A percentile compares a stretch with the other conserved stretches of the same genome.
phyloP scores from a whole-genome alignment of 495 filamentous ascomycete species.

The Xylaria palmicola region DNA sequence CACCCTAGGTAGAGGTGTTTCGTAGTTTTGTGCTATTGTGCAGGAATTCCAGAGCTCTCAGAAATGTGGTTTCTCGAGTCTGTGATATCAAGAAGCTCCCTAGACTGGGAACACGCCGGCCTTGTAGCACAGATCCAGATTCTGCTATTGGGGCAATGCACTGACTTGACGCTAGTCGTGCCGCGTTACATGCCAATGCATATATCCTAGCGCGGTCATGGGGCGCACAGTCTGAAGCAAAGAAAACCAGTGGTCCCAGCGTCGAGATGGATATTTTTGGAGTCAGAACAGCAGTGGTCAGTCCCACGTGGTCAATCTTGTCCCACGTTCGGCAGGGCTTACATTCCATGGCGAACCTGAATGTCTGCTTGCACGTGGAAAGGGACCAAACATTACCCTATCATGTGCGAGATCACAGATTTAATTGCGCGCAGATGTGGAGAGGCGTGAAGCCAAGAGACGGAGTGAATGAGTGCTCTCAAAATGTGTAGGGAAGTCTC shows the following conservation, averaged over 20 bases:
- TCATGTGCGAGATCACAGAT: too few species aligned
- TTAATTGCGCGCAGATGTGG: too few species aligned
- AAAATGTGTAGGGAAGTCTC: too few species aligned
- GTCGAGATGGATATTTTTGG: background rate
- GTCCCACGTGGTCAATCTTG: background rate
- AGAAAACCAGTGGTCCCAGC: too few species aligned
- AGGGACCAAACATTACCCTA: too few species aligned
- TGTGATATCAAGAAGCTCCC: background rate
- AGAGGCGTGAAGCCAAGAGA: too few species aligned
- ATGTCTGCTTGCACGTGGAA: background rate
- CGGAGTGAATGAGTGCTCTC: too few species aligned
- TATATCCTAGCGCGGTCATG: background rate
- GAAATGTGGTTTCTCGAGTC: background rate
- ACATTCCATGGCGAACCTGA: background rate
- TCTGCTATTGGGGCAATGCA: background rate
- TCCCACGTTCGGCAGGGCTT: background rate
- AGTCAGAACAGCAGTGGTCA: background rate
- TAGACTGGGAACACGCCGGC: background rate
- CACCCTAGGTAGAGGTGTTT: too few species aligned
- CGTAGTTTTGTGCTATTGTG: too few species aligned
- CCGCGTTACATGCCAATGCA: background rate
- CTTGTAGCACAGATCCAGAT: background rate
- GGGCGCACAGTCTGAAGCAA: background rate
- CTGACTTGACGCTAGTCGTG: background rate
- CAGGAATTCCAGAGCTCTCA: background rate